phyloP scores from a whole-genome alignment of 1,139 yeast species.

The Suhomyces bokatorum region DNA sequence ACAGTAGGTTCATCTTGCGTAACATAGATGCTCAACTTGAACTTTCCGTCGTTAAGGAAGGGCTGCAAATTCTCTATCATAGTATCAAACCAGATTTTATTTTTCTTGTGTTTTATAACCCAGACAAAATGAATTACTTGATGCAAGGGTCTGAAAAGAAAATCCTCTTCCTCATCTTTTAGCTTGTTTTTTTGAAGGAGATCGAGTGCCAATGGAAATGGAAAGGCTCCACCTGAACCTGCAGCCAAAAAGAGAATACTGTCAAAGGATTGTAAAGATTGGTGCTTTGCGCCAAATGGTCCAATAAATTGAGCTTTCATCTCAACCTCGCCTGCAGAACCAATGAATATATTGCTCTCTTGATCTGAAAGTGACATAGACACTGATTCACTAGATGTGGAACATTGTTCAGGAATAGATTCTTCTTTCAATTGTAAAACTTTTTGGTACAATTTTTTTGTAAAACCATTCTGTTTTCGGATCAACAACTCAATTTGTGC shows the following conservation, averaged over 20 bases:
- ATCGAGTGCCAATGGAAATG: constrained; percentile 47
- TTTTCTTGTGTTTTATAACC: constrained; percentile 30
- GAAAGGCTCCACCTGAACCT: constrained; percentile 50
- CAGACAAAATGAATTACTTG: constrained; percentile 35
- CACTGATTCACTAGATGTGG: not conserved
- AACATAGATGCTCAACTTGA: constrained; percentile 27
- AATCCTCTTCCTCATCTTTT: constrained; percentile 33
- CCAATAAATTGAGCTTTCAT: constrained; percentile 43
- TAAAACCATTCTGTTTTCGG: constrained; percentile 45
- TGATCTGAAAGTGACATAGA: constrained; percentile 2
- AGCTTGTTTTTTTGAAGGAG: constrained; percentile 26
- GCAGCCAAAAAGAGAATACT: constrained; percentile 42
- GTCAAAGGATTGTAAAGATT: constrained; percentile 45
- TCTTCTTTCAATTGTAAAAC: constrained; percentile 22
- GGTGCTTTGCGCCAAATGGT: constrained; percentile 46
- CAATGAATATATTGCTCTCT: constrained; percentile 1
- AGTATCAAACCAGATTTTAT: constrained; percentile 41
- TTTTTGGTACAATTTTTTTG: constrained; percentile 35
- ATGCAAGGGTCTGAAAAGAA: constrained; percentile 31
- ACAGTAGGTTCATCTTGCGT: constrained; percentile 17
- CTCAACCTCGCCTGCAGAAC: constrained; percentile 4
- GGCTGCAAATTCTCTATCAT: constrained; percentile 30
- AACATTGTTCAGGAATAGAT: constrained; percentile 3
- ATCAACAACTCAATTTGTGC: constrained; percentile 43
- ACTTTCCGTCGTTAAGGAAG: constrained; percentile 25